A percentile compares a stretch with the other conserved stretches of the same genome.
These are phyloP conservation scores for Sugiyamaella chiloensis DNA, from an alignment of 805 yeast genomes.

Conservation along the genomic window DNA sequence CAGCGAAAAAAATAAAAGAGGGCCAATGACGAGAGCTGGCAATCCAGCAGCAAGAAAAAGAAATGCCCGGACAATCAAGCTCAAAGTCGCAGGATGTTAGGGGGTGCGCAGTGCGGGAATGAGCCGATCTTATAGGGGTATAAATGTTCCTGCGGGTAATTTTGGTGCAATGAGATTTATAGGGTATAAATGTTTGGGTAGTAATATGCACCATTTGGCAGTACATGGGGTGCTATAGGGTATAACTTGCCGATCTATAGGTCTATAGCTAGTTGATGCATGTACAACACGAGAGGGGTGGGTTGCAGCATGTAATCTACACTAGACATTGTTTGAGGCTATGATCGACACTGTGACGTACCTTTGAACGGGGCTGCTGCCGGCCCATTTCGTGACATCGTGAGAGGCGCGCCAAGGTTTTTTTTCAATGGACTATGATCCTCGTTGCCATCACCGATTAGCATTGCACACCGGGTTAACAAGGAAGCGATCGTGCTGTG, in stretches of 20 bases:
- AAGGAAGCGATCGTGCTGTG: too few species aligned
- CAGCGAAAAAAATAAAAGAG: constrained; percentile 2
- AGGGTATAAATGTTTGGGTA: neutral
- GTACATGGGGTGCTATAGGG: neutral
- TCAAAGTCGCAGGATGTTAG: constrained; percentile 1
- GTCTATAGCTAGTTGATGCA: neutral
- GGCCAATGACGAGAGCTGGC: constrained; percentile 4
- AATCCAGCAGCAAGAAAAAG: neutral
- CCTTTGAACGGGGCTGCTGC: neutral
- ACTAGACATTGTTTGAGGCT: too few species aligned
- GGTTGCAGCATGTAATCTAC: neutral
- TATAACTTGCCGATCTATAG: constrained; percentile 8
- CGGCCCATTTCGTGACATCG: neutral
- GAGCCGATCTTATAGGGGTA: constrained; percentile 5
- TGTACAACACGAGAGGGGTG: constrained; percentile 3
- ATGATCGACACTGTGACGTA: constrained; percentile 3
- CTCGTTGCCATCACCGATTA: too few species aligned
- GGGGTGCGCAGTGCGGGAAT: neutral
- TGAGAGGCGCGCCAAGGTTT: neutral
- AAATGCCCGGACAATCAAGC: constrained; percentile 1
- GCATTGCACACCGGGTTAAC: too few species aligned
- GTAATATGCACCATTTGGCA: neutral
- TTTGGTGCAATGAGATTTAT: neutral
- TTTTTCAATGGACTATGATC: too few species aligned
- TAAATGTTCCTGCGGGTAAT: neutral